A percentile compares a stretch with the other conserved stretches of the same genome.
phyloP scores from a whole-genome alignment of 2,329 filamentous ascomycete species.

The Karstenula rhodostoma region DNA sequence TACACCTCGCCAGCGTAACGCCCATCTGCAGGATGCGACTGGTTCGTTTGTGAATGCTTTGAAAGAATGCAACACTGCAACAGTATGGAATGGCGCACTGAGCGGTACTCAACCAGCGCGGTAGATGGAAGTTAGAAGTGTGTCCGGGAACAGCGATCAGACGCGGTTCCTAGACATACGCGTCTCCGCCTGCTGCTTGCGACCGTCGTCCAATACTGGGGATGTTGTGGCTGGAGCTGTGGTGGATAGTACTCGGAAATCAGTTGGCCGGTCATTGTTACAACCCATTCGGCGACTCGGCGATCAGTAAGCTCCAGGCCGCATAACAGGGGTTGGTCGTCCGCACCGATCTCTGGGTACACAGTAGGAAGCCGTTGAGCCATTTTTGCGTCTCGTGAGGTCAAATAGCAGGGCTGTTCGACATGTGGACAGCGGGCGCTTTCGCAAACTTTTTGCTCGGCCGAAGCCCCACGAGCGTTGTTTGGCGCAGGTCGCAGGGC shows the following conservation, averaged over 20 bases:
- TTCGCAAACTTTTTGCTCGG: constrained; percentile 27
- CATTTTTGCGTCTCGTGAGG: constrained; percentile 26
- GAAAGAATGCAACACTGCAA: constrained; percentile 17
- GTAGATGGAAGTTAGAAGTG: background rate
- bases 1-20: constrained; percentile 13
- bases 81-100: constrained; percentile 22
- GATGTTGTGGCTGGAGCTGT: constrained; percentile 11
- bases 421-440: constrained; percentile 17
- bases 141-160: background rate
- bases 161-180: background rate
- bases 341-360: constrained; percentile 7
- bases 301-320: constrained; percentile 12
- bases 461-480: constrained; percentile 27
- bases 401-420: constrained; percentile 23
- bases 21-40: constrained; percentile 13
- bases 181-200: constrained; percentile 2
- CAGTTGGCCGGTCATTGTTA: background rate
- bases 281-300: constrained; percentile 22
- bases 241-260: constrained; percentile 3
- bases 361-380: constrained; percentile 24
- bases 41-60: constrained; percentile 16
- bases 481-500: constrained; percentile 17
- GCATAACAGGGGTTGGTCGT: constrained; percentile 19
- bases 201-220: constrained; percentile 9
- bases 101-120: constrained; percentile 8